A percentile compares a stretch with the other conserved stretches of the same genome.
These are phyloP conservation scores for Aspergillus uvarum DNA, from an alignment of 2,329 filamentous ascomycete genomes.

Conservation along the genomic window DNA sequence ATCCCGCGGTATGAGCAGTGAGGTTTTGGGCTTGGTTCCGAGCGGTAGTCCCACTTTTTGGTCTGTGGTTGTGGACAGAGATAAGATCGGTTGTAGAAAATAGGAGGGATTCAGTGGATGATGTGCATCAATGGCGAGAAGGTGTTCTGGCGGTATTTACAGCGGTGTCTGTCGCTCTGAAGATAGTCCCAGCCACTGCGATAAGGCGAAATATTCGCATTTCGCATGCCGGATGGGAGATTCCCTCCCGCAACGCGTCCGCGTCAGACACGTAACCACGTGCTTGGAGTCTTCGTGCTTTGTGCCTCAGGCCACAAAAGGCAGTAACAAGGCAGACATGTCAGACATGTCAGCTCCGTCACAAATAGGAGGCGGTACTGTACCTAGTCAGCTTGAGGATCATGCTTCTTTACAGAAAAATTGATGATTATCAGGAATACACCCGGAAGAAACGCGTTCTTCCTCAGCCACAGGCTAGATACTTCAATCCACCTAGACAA, in stretches of 20 bases:
- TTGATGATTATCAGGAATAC: too few species aligned
- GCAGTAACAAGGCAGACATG: neutral
- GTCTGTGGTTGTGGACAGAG: neutral
- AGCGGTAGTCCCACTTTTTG: neutral
- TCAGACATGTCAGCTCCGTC: neutral
- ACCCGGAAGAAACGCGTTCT: too few species aligned
- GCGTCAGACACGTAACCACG: neutral
- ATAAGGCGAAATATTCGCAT: constrained; percentile 11
- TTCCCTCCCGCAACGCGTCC: neutral
- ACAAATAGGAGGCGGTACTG: too few species aligned
- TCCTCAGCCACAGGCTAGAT: too few species aligned
- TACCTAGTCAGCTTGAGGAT: too few species aligned
- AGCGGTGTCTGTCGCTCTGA: neutral
- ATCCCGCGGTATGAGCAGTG: neutral
- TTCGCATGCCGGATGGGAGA: neutral
- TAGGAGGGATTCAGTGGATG: neutral
- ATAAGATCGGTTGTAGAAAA: neutral
- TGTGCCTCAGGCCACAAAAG: neutral
- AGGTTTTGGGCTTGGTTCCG: neutral
- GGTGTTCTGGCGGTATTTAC: neutral
- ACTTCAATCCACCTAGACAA: too few species aligned
- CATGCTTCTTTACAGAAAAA: too few species aligned
- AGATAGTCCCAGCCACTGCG: neutral
- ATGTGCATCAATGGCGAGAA: neutral
- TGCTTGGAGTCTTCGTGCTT: neutral